A percentile compares a stretch with the other conserved stretches of the same genome.
These are phyloP conservation scores for Thelephora aurantiotincta DNA, from an alignment of 768 basidiomycete genomes.

Conservation along the genomic window DNA sequence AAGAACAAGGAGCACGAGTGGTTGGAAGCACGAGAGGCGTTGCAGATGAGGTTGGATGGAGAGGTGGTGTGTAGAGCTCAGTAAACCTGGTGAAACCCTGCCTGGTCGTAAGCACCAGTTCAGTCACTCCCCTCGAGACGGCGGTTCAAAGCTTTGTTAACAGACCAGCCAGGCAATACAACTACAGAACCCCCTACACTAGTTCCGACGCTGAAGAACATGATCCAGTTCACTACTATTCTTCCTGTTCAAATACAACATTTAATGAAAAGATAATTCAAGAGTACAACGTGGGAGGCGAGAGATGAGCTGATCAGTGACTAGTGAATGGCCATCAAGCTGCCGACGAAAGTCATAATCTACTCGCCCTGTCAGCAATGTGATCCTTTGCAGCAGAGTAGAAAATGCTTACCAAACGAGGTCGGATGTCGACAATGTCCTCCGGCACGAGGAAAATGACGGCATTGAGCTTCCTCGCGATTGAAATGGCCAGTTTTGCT, in stretches of 20 bases:
- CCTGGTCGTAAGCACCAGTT: no score
- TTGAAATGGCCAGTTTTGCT: constrained; percentile 97
- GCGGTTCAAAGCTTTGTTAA: no score
- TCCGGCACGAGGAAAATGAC: constrained; percentile 95
- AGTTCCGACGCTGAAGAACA: no score
- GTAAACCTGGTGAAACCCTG: constrained; percentile 13
- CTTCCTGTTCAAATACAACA: no score
- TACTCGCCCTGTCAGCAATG: constrained; percentile 15
- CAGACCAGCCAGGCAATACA: no score
- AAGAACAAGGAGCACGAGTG: constrained; percentile 61
- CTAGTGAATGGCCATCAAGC: constrained; percentile 57
- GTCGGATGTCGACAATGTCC: constrained; percentile 89
- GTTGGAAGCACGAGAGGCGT: constrained; percentile 88
- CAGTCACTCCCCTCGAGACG: no score
- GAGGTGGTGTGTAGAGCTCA: constrained; percentile 80
- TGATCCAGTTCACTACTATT: no score
- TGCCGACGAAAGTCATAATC: constrained; percentile 94
- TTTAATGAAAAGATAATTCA: no score
- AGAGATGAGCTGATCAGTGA: background rate
- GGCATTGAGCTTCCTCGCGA: constrained; percentile 95
- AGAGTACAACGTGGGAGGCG: no score
- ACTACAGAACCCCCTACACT: no score
- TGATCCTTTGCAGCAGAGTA: background rate
- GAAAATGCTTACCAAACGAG: constrained; percentile 55
- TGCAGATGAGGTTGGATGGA: constrained; percentile 62